These are phyloP conservation scores for Fusarium sp. DNA, from an alignment of 2,329 filamentous ascomycete genomes.

Conservation along the genomic window DNA sequence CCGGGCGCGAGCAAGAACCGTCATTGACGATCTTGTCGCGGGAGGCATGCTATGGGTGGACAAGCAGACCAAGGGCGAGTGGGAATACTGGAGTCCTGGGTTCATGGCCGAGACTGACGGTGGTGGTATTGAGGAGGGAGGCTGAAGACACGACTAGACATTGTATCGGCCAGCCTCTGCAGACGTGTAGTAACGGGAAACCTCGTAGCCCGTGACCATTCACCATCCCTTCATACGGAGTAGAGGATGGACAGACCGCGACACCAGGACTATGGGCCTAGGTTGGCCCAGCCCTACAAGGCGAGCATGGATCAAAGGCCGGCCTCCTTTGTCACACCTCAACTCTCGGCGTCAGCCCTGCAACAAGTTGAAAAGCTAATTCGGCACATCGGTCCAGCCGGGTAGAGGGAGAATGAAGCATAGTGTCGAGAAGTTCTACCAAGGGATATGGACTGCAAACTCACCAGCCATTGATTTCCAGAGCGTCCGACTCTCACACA, in stretches of 20 bases:
- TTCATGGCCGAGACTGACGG: conserved; percentile 71
- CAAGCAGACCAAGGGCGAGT: conserved; percentile 81
- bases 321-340: no score
- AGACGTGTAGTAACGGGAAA: background rate
- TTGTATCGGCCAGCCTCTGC: background rate
- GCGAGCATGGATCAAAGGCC: background rate
- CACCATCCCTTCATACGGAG: no score
- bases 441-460: background rate
- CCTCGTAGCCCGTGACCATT: no score
- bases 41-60: conserved; percentile 97
- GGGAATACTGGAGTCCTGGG: conserved; percentile 93
- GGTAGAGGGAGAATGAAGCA: background rate
- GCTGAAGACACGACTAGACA: conserved; percentile 20
- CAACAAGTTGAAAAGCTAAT: background rate
- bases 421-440: no score
- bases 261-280: background rate
- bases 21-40: conserved; percentile 89
- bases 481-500: no score
- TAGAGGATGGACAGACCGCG: background rate
- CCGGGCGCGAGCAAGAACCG: conserved; percentile 85
- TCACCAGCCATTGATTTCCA: background rate
- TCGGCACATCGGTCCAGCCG: background rate
- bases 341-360: background rate
- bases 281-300: background rate
- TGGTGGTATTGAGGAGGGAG: conserved; percentile 25